A percentile compares a stretch with the other conserved stretches of the same genome.
Evolutionary conservation across 306 rosid species (phyloP).

Genomic region (Pyrus pyrifolia): DNA sequence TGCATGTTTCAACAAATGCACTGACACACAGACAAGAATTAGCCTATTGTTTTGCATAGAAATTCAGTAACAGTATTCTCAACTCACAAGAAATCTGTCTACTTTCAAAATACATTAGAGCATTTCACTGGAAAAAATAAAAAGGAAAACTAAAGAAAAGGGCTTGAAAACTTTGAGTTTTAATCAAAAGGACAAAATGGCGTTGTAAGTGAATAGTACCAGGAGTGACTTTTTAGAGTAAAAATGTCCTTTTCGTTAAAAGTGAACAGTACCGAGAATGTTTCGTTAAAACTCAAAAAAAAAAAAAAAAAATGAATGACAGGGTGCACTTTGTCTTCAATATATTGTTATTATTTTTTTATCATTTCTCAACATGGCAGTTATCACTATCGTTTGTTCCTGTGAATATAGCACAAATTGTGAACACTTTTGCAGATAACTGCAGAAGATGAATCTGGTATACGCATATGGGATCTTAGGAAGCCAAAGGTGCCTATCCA

Average conservation of each 20-base stretch:
- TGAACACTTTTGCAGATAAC: conserved; percentile 52
- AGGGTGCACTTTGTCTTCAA: not conserved
- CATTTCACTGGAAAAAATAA: not conserved
- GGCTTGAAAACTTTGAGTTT: too few species aligned
- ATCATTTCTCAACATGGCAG: not conserved
- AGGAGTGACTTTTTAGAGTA: too few species aligned
- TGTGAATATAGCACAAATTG: not conserved
- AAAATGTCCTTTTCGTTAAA: too few species aligned
- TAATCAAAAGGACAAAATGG: too few species aligned
- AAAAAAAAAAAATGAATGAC: not conserved
- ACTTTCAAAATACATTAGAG: not conserved
- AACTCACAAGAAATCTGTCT: not conserved
- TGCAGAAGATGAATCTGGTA: conserved; percentile 84
- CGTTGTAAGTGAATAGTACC: too few species aligned
- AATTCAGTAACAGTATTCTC: not conserved
- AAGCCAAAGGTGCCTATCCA: conserved; percentile 65
- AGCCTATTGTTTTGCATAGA: not conserved
- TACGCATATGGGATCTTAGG: conserved; percentile 90
- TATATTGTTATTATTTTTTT: not conserved
- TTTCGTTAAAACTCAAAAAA: too few species aligned
- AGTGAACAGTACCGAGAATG: too few species aligned
- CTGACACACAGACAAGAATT: not conserved
- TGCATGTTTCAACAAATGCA: not conserved
- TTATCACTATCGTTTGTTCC: not conserved
- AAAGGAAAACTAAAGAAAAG: too few species aligned